Percentiles rank a stretch among this genome's conserved stretches.
Evolutionary conservation across 306 rosid species (phyloP).

Genomic region (Aeschynomene evenia): DNA sequence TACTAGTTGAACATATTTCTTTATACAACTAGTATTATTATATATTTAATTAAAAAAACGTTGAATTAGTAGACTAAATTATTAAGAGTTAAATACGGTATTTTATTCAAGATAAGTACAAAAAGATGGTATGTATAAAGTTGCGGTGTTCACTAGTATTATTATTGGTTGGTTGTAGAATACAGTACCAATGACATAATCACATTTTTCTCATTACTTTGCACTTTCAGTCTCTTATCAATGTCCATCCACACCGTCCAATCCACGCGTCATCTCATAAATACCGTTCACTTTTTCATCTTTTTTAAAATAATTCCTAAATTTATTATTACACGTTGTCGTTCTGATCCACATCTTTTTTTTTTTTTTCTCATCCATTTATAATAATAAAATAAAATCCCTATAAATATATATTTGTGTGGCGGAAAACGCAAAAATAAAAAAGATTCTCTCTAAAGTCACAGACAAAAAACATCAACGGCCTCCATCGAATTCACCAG

Average conservation of each 20-base stretch:
- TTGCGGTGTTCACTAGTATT: neutral
- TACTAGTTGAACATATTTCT: no score
- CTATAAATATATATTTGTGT: slow-evolving; percentile 15
- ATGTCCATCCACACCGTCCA: slow-evolving; percentile 43
- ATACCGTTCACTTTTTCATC: neutral
- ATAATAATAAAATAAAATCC: no score
- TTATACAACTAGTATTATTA: no score
- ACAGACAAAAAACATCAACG: neutral
- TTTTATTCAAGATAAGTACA: neutral
- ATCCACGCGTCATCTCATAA: slow-evolving; percentile 16
- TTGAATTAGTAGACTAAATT: neutral
- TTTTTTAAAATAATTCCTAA: neutral
- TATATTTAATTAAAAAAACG: no score
- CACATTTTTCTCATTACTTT: neutral
- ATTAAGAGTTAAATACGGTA: neutral
- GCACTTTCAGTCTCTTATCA: neutral
- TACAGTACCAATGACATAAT: neutral
- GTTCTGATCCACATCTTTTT: slow-evolving; percentile 43
- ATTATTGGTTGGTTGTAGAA: neutral
- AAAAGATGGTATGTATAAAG: neutral
- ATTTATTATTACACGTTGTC: slow-evolving; percentile 11
- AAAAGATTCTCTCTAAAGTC: neutral
- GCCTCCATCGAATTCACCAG: neutral
- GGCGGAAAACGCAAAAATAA: neutral
- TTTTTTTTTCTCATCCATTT: neutral